phyloP scores from a whole-genome alignment of 2,329 filamentous ascomycete species.

The Microdochium nivale region DNA sequence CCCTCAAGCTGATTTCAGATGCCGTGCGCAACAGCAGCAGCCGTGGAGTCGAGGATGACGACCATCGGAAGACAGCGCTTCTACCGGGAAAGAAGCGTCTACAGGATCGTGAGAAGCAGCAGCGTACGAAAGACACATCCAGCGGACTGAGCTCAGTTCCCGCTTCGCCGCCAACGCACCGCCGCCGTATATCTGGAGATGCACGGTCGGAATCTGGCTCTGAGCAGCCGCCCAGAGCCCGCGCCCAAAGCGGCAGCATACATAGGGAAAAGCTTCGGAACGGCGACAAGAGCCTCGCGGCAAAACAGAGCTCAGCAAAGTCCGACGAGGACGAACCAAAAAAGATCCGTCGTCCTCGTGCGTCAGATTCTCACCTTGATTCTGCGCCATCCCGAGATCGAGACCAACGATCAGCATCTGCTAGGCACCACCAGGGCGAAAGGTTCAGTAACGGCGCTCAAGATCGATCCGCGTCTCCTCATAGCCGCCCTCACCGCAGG shows the following conservation, averaged over 20 bases:
- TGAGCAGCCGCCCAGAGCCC: constrained; percentile 34
- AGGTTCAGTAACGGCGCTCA: constrained; percentile 14
- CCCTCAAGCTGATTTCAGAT: constrained; percentile 24
- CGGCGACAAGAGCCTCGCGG: constrained; percentile 34
- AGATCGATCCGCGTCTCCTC: constrained; percentile 52
- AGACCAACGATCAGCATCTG: constrained; percentile 21
- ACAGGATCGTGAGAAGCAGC: constrained; percentile 30
- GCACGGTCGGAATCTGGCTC: constrained; percentile 45
- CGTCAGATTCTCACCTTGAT: constrained; percentile 34
- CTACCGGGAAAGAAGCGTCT: constrained; percentile 43
- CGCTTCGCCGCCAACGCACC: constrained; percentile 40
- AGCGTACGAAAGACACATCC: constrained; percentile 40
- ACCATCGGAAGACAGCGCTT: constrained; percentile 2
- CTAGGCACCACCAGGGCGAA: constrained; percentile 22
- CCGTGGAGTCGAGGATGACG: constrained; percentile 21
- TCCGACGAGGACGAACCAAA: constrained; percentile 51
- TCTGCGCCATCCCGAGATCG: constrained; percentile 20
- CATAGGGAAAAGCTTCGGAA: constrained; percentile 37
- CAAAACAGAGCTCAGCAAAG: constrained; percentile 46
- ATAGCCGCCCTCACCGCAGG: constrained; percentile 48
- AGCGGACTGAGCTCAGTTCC: constrained; percentile 52
- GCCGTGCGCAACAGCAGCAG: constrained; percentile 16
- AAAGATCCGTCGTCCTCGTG: constrained; percentile 45
- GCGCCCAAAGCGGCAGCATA: constrained; percentile 32
- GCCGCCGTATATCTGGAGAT: constrained; percentile 29